Conservation (phyloP, 441 rosid genomes). For the Erodium chrysanthum region DNA sequence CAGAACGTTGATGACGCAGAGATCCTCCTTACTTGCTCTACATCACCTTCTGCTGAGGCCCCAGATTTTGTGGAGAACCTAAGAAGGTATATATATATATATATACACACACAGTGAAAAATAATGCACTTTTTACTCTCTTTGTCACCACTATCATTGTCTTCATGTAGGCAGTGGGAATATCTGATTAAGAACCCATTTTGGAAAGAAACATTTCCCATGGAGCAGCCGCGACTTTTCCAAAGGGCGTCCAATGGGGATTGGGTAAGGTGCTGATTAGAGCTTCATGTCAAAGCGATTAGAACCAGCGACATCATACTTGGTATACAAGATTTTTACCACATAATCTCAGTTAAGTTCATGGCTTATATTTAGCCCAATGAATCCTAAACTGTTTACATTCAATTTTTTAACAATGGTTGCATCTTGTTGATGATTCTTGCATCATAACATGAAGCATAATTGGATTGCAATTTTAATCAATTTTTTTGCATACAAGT, state of each 20-base stretch:
- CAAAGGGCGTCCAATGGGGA: conserved; percentile 43
- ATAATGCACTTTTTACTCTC: background rate
- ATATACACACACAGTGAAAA: too few relatives aligned
- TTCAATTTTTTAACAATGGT: too few relatives aligned
- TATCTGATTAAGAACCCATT: conserved; percentile 47
- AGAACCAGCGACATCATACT: too few relatives aligned
- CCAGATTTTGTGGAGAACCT: conserved; percentile 61
- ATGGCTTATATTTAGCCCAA: too few relatives aligned
- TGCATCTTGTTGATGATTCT: too few relatives aligned
- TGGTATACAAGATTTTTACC: too few relatives aligned
- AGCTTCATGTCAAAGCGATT: too few relatives aligned
- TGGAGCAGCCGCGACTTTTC: conserved; percentile 45
- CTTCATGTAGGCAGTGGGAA: conserved; percentile 42
- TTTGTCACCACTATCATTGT: background rate
- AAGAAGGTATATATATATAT: conserved; percentile 35
- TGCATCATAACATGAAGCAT: too few relatives aligned
- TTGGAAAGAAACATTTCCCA: conserved; percentile 52
- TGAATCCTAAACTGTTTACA: too few relatives aligned
- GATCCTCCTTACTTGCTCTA: conserved; percentile 47
- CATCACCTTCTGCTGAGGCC: conserved; percentile 71
- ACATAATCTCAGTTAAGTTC: too few relatives aligned
- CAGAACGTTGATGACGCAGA: conserved; percentile 44
- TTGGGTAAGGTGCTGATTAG: conserved; percentile 36
- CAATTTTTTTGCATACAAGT: too few relatives aligned
- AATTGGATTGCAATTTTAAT: too few relatives aligned